Evolutionary conservation across 192 early-diverging fungal genomes (phyloP).

Genomic region (Glomus cerebriforme): DNA sequence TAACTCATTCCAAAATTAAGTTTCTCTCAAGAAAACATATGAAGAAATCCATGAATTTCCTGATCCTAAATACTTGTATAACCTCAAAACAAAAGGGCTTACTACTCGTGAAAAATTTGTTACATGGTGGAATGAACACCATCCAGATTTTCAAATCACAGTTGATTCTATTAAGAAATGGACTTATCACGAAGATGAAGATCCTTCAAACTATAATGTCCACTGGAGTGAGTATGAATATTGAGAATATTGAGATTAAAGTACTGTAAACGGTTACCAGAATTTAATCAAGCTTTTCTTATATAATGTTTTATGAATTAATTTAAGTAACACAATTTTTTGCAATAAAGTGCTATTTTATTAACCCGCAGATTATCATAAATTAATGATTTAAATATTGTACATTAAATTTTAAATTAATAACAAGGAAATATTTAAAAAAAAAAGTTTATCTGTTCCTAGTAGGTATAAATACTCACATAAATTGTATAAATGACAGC

Average conservation of each 20-base stretch:
- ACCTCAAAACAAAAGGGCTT: conserved; percentile 3
- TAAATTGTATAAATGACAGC: no score
- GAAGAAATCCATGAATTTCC: conserved; percentile 21
- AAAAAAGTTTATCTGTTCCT: no score
- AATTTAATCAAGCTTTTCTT: conserved; percentile 17
- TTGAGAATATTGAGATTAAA: conserved; percentile 2
- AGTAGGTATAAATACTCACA: no score
- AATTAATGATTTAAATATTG: no score
- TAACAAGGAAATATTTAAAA: no score
- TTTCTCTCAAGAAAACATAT: conserved; percentile 12
- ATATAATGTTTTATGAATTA: neutral
- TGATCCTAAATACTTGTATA: conserved; percentile 14
- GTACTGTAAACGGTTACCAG: neutral
- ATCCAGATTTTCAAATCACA: conserved; percentile 15
- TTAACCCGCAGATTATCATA: no score
- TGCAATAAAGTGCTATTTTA: no score
- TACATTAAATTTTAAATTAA: no score
- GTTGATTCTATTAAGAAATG: conserved; percentile 29
- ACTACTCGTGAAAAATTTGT: conserved; percentile 28
- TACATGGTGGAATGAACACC: conserved; percentile 17
- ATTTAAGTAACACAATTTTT: no score
- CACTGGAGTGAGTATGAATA: conserved; percentile 12
- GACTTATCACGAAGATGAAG: conserved; percentile 21
- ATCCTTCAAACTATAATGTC: conserved; percentile 7
- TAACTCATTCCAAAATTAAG: conserved; percentile 31